These are phyloP conservation scores for Casuarina glauca DNA, from an alignment of 306 rosid species.

Conservation along the genomic window DNA sequence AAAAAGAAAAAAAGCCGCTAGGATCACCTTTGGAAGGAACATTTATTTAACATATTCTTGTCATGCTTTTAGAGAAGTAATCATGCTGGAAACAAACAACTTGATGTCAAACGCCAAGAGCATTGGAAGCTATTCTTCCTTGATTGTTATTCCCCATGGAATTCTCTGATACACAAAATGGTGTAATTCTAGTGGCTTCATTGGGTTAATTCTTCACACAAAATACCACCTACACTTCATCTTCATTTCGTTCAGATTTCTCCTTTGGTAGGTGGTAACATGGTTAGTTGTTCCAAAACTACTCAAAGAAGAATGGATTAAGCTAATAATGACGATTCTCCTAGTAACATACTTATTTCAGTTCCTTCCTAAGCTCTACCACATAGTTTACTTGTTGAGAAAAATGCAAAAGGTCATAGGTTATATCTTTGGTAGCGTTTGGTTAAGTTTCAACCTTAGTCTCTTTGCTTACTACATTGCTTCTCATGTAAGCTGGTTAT, in stretches of 20 bases:
- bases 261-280: slow-evolving; percentile 20
- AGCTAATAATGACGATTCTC: slow-evolving; percentile 25
- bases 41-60: background rate
- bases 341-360: slow-evolving; percentile 33
- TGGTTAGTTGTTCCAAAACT: slow-evolving; percentile 35
- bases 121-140: background rate
- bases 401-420: slow-evolving; percentile 40
- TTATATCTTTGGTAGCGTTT: slow-evolving; percentile 39
- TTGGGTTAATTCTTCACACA: background rate
- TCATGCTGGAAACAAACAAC: background rate
- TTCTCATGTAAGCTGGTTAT: slow-evolving; percentile 28
- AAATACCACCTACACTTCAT: background rate
- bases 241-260: background rate
- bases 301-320: slow-evolving; percentile 22
- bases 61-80: background rate
- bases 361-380: slow-evolving; percentile 37
- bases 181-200: too few species aligned
- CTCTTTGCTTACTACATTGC: slow-evolving; percentile 36
- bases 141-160: background rate
- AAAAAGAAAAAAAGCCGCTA: too few species aligned
- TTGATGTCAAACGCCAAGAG: background rate
- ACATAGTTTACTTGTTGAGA: slow-evolving; percentile 31
- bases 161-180: too few species aligned
- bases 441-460: slow-evolving; percentile 43
- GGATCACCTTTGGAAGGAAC: background rate